phyloP scores from a whole-genome alignment of 768 basidiomycete genomes.

The Amanita brunnescens region DNA sequence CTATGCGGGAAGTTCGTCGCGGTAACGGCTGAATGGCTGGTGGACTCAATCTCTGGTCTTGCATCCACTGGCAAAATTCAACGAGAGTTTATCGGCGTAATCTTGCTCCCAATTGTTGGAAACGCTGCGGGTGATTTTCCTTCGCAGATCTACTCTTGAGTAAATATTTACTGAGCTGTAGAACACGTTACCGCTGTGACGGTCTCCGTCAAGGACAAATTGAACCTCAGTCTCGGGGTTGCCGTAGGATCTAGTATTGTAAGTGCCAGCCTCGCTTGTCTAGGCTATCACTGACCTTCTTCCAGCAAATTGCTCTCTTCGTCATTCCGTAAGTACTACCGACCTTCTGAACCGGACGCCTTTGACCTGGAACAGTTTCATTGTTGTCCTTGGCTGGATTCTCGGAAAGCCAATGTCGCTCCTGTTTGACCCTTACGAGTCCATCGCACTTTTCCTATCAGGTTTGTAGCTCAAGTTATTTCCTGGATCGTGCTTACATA shows the following conservation, averaged over 20 bases:
- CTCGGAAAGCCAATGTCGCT: conserved; percentile 73
- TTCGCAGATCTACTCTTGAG: background rate
- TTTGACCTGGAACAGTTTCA: conserved; percentile 37
- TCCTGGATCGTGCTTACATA: background rate
- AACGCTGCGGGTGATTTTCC: conserved; percentile 62
- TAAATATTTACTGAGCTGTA: conserved; percentile 11
- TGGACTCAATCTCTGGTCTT: conserved; percentile 75
- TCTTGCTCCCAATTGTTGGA: conserved; percentile 84
- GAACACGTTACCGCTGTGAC: conserved; percentile 91
- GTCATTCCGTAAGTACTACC: conserved; percentile 61
- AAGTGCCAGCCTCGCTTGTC: conserved; percentile 19
- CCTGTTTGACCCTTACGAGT: conserved; percentile 87
- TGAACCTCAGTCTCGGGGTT: conserved; percentile 80
- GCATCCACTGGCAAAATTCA: conserved; percentile 47
- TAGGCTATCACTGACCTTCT: conserved; percentile 2
- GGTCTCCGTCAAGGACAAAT: conserved; percentile 83
- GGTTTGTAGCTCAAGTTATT: conserved; percentile 18
- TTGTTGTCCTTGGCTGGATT: conserved; percentile 72
- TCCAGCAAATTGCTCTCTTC: conserved; percentile 75
- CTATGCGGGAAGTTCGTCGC: conserved; percentile 38
- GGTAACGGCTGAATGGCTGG: conserved; percentile 62
- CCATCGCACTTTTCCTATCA: conserved; percentile 46
- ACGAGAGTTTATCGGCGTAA: conserved; percentile 78
- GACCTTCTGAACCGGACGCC: background rate
- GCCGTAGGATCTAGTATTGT: conserved; percentile 85